Evolutionary conservation across 2,329 filamentous ascomycete genomes (phyloP).

Genomic region (Exophiala dermatitidis): DNA sequence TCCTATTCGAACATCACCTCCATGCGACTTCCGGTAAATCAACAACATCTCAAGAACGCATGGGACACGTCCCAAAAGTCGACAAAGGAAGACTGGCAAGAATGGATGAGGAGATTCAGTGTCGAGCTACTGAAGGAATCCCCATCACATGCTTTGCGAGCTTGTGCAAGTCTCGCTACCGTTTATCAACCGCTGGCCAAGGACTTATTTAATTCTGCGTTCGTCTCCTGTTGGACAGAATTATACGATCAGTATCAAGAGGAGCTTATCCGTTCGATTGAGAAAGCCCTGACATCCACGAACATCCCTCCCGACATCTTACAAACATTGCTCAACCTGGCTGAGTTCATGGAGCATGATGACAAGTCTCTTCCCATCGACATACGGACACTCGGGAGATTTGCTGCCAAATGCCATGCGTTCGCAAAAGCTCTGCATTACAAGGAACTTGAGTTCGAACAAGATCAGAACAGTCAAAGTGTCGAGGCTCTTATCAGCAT

Average conservation of each 20-base stretch:
- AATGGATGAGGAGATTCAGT: conserved; percentile 96
- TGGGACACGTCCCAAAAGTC: conserved; percentile 98
- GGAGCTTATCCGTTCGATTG: conserved; percentile 89
- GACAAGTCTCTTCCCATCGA: conserved; percentile 98
- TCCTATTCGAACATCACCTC: conserved; percentile 42
- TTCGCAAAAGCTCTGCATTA: conserved; percentile 98
- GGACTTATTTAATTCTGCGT: conserved; percentile 96
- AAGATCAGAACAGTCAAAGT: conserved; percentile 90
- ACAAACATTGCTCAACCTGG: conserved; percentile 87
- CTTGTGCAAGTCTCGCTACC: conserved; percentile 84
- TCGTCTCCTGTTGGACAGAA: conserved; percentile 98
- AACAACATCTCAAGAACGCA: conserved; percentile 90
- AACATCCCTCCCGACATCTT: conserved; percentile 94
- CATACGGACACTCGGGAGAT: conserved; percentile 85
- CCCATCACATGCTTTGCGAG: conserved; percentile 87
- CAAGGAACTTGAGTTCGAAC: conserved; percentile 96
- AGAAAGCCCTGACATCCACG: conserved; percentile 87
- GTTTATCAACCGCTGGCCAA: conserved; percentile 86
- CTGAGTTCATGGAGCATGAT: conserved; percentile 99
- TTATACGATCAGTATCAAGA: conserved; percentile 96
- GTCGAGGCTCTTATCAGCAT: conserved; percentile 98
- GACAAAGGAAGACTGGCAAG: conserved; percentile 97
- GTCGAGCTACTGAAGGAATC: conserved; percentile 92
- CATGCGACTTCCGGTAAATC: conserved; percentile 91
- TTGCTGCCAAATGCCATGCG: conserved; percentile 92